Evolutionary conservation across 306 rosid genomes (phyloP), one percentile per base, ranked within the genome.

Genomic region (Arachis hypogaea): DNA sequence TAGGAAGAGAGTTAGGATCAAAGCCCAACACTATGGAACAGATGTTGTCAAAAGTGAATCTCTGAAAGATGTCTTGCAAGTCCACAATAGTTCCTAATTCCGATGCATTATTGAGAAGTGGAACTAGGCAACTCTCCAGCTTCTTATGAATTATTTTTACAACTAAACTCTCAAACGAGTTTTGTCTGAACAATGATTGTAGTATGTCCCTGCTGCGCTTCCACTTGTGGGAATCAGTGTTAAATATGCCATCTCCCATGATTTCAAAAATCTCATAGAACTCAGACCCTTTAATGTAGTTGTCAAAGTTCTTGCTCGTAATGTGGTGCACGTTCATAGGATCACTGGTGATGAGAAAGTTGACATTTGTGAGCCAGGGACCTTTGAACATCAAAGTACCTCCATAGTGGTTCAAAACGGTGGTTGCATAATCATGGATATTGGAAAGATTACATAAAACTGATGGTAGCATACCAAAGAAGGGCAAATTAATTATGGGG

Each of bases 281-380:
- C 28, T 64, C 38, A 3, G 1, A 2, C 40, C 78, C 72, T 16
- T 74, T 74, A 2, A 59, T 11, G 41, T 74, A 74, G 57, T 74
- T 74, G 11, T 8, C 38, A 58, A 74, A 64, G 2, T 64, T 74
- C 29, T 16, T 74, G 65, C 58, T 74, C 6, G 68, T 54, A 16
- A 64, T 74, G 72, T 64, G 78, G 7, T 74, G 78, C 6, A 85
- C 63, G 22, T 85, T 85, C 8, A 28, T 11, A 0, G 84, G 86
- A n/a, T 85, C 81, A 2, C 60, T 56, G 1, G 86, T 85, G 6
- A 59, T 2, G 0, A 85, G 2, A 66, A 52, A 36, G 71, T 52
- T 41, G 65, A 63, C 42, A 28, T 59, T 16, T 4, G 78, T 22
- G 9, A 74, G 81, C 80, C 72, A 77, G 3, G 74, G 74, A 51